Conservation (phyloP, 2,329 filamentous ascomycete genomes). For the Fusarium clavum region DNA sequence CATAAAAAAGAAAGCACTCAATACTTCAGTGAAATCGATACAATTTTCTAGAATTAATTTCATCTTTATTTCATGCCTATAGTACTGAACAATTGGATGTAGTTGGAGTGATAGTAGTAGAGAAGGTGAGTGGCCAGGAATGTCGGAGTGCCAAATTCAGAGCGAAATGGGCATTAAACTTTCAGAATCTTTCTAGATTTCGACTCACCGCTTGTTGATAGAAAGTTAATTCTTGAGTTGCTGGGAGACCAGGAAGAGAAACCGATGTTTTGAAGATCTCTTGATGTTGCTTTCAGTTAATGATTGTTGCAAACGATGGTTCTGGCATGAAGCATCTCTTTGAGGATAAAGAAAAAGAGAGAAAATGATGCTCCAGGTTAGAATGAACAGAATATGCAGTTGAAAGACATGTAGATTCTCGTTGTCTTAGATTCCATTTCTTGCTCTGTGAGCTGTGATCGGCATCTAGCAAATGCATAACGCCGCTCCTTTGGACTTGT, state of each 20-base stretch:
- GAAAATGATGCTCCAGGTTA: not conserved
- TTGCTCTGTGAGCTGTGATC: not conserved
- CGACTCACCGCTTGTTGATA: constrained; percentile 18
- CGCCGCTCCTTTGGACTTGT: constrained; percentile 8
- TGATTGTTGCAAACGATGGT: not conserved
- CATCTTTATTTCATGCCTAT: not conserved
- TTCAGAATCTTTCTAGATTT: constrained; percentile 34
- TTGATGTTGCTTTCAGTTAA: constrained; percentile 4
- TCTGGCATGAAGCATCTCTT: not conserved
- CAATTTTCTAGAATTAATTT: not conserved
- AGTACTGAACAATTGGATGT: not conserved
- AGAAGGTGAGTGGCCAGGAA: constrained; percentile 11
- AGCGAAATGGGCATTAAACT: constrained; percentile 22
- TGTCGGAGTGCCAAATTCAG: constrained; percentile 27
- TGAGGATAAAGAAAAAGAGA: not conserved
- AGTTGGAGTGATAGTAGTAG: not conserved
- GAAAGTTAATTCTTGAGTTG: constrained; percentile 38
- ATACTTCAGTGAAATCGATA: not conserved
- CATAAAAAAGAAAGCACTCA: not conserved
- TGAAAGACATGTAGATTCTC: not conserved
- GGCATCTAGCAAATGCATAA: constrained; percentile 25
- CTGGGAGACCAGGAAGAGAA: constrained; percentile 29
- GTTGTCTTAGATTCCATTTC: not conserved
- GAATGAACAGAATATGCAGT: not conserved
- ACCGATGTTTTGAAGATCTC: constrained; percentile 28